phyloP scores from a whole-genome alignment of 345 rosid species.

The Pugionium dolabratum region DNA sequence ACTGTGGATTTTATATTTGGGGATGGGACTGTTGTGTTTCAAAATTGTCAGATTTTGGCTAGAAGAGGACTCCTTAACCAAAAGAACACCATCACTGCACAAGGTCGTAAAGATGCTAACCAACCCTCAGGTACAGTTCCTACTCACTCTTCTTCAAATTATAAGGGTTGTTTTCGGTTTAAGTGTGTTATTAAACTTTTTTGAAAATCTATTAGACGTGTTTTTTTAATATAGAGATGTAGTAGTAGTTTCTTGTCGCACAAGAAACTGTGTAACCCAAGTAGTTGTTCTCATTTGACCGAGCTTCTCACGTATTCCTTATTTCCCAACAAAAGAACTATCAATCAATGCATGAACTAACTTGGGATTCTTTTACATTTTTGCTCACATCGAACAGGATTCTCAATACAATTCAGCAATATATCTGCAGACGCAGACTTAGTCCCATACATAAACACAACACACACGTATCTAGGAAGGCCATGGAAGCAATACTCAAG shows the following conservation, averaged over 20 bases:
- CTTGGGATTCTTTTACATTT: neutral
- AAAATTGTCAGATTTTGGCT: constrained; percentile 69
- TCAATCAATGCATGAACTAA: neutral
- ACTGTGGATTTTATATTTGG: constrained; percentile 93
- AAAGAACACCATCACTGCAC: constrained; percentile 84
- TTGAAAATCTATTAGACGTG: too few relatives aligned
- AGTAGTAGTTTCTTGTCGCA: neutral
- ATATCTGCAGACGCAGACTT: constrained; percentile 69
- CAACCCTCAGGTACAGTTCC: constrained; percentile 72
- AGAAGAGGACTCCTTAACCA: constrained; percentile 67
- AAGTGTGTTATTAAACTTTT: neutral
- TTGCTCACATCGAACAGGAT: constrained; percentile 42
- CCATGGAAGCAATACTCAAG: constrained; percentile 92
- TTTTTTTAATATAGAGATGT: too few relatives aligned
- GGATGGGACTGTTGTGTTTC: constrained; percentile 71
- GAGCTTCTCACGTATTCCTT: neutral
- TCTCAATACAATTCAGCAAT: constrained; percentile 86
- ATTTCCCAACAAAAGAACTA: neutral
- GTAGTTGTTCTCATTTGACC: neutral
- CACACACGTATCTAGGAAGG: constrained; percentile 74
- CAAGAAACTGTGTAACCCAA: constrained; percentile 1
- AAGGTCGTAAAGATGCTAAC: constrained; percentile 66
- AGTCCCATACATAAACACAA: constrained; percentile 48
- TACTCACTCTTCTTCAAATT: constrained; percentile 3
- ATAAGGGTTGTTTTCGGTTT: constrained; percentile 40